phyloP scores from a whole-genome alignment of 768 basidiomycete species.

The Stropharia rugosoannulata region DNA sequence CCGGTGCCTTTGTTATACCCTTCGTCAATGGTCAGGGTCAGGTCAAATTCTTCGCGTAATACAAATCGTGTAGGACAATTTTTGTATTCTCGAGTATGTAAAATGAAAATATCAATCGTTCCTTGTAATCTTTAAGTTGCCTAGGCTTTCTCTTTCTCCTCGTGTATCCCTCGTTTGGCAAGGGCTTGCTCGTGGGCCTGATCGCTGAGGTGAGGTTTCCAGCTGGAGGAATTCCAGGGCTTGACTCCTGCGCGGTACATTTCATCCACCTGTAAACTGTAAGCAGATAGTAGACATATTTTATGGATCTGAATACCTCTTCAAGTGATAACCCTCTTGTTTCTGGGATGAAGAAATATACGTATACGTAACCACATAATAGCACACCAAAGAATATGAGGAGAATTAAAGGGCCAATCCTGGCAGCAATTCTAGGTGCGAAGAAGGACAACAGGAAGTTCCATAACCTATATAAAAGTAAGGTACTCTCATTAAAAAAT shows the following conservation, averaged over 20 bases:
- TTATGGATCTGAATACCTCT: conserved; percentile 41
- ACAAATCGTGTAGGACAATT: not conserved
- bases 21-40: conserved; percentile 38
- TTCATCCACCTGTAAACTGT: conserved; percentile 57
- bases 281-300: not conserved
- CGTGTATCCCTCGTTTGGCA: conserved; percentile 11
- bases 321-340: conserved; percentile 77
- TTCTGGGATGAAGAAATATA: conserved; percentile 78
- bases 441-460: conserved; percentile 77
- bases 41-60: conserved; percentile 25
- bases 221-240: conserved; percentile 63
- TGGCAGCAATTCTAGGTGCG: conserved; percentile 60
- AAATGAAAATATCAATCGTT: not conserved
- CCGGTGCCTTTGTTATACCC: conserved; percentile 47
- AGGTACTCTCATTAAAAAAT: not conserved
- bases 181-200: conserved; percentile 32
- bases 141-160: conserved; percentile 12
- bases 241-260: conserved; percentile 65
- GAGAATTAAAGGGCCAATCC: conserved; percentile 74
- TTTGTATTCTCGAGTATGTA: not conserved
- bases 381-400: conserved; percentile 79
- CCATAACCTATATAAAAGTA: conserved; percentile 58
- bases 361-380: conserved; percentile 66
- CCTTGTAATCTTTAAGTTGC: not conserved
- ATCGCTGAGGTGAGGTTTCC: conserved; percentile 53